A percentile compares a stretch with the other conserved stretches of the same genome.
phyloP scores from a whole-genome alignment of 106 monocot species.

The Dactylorhiza incarnata region DNA sequence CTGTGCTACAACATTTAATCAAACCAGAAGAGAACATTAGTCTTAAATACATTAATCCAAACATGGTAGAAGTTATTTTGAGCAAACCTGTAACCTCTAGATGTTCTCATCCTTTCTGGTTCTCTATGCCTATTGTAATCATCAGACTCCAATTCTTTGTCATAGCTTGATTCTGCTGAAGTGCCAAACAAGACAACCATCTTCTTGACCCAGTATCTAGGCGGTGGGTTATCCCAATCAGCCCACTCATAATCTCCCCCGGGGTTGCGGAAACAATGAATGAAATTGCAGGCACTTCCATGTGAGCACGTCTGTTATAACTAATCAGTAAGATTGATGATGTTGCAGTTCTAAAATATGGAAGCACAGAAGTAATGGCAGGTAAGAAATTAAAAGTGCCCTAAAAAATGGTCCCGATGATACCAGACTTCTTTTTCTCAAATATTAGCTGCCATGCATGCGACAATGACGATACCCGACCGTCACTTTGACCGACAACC shows the following conservation, averaged over 20 bases:
- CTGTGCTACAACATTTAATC: neutral
- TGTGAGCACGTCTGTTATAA: slow-evolving; percentile 67
- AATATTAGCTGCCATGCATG: too few relatives aligned
- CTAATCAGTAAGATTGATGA: neutral
- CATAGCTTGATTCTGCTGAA: slow-evolving; percentile 32
- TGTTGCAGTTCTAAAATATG: neutral
- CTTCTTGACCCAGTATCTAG: slow-evolving; percentile 81
- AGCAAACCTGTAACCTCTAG: neutral
- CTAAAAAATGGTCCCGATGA: neutral
- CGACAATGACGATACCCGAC: too few relatives aligned
- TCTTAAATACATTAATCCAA: neutral
- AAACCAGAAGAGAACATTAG: too few relatives aligned
- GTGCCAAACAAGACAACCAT: slow-evolving; percentile 80
- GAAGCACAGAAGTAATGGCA: neutral
- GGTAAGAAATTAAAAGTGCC: neutral
- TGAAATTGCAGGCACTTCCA: slow-evolving; percentile 93
- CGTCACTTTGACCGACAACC: too few relatives aligned
- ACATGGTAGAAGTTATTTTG: neutral
- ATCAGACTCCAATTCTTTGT: slow-evolving; percentile 24
- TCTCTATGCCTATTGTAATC: slow-evolving; percentile 16
- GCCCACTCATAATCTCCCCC: slow-evolving; percentile 99
- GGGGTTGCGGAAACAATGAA: slow-evolving; percentile 96
- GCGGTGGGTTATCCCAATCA: slow-evolving; percentile 95
- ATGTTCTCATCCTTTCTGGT: slow-evolving; percentile 19
- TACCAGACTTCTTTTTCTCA: too few relatives aligned